These are phyloP conservation scores for Nakazawaea populi DNA, from an alignment of 805 yeast genomes.

Conservation along the genomic window DNA sequence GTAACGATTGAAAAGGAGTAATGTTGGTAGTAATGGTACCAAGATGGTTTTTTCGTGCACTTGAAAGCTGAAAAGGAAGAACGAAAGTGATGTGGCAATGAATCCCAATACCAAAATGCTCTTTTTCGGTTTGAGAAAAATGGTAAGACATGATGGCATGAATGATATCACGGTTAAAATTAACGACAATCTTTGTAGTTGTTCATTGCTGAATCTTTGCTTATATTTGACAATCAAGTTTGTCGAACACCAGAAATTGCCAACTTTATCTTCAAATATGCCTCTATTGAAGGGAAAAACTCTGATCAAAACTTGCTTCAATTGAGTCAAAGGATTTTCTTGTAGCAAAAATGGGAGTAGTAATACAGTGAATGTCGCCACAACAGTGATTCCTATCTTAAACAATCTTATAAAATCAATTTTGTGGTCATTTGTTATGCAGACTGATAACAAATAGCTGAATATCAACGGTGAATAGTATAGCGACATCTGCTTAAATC, in stretches of 20 bases:
- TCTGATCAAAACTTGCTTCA: conserved; percentile 54
- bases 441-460: conserved; percentile 62
- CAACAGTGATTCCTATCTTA: conserved; percentile 58
- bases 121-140: conserved; percentile 46
- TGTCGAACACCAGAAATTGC: conserved; percentile 96
- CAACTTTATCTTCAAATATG: conserved; percentile 94
- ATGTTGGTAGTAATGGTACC: conserved; percentile 81
- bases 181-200: conserved; percentile 57
- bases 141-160: conserved; percentile 48
- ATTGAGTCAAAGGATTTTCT: conserved; percentile 36
- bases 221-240: conserved; percentile 74
- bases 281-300: conserved; percentile 94
- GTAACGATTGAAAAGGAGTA: conserved; percentile 54
- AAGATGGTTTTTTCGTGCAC: conserved; percentile 93
- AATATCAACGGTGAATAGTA: conserved; percentile 90
- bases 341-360: conserved; percentile 55
- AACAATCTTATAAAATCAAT: conserved; percentile 54
- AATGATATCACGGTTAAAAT: conserved; percentile 46
- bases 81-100: conserved; percentile 79
- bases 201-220: conserved; percentile 40
- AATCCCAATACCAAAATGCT: conserved; percentile 63
- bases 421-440: conserved; percentile 23
- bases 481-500: conserved; percentile 93
- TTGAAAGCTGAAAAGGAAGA: conserved; percentile 87
- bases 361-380: conserved; percentile 42